A percentile compares a stretch with the other conserved stretches of the same genome.
phyloP scores from a whole-genome alignment of 176 grass and related monocot species.

The Musa beccarii region DNA sequence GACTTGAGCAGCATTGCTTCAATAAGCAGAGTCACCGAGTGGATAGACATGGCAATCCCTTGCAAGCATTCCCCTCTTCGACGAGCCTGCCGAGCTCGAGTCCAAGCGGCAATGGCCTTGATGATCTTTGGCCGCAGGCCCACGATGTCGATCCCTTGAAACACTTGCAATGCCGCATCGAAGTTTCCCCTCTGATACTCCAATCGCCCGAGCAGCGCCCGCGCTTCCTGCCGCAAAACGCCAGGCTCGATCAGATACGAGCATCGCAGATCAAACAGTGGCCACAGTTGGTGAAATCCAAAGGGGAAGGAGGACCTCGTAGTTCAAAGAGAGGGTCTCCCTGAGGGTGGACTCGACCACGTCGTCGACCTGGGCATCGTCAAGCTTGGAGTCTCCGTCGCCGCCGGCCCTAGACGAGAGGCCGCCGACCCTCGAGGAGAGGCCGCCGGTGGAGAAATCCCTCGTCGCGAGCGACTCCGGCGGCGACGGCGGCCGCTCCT shows the following conservation, averaged over 20 bases:
- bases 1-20: conserved; percentile 94
- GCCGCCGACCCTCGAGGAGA: conserved; percentile 49
- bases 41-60: conserved; percentile 79
- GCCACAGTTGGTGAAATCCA: neutral
- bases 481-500: conserved; percentile 43
- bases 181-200: conserved; percentile 95
- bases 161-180: conserved; percentile 92
- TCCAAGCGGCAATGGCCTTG: conserved; percentile 60
- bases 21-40: conserved; percentile 88
- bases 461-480: conserved; percentile 91
- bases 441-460: conserved; percentile 65
- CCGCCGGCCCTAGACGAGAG: conserved; percentile 19
- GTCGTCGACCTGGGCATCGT: conserved; percentile 81
- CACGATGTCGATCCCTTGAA: conserved; percentile 83
- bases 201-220: conserved; percentile 84
- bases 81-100: conserved; percentile 43
- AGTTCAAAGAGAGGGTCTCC: conserved; percentile 95
- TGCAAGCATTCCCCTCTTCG: conserved; percentile 54
- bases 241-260: neutral
- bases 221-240: conserved; percentile 55
- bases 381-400: conserved; percentile 53
- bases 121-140: conserved; percentile 60
- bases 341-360: conserved; percentile 85
- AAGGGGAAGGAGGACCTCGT: conserved; percentile 42
- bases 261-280: neutral